Base-by-base conservation (phyloP, 2,329 filamentous ascomycete species). In the Colletotrichum spinosum region DNA sequence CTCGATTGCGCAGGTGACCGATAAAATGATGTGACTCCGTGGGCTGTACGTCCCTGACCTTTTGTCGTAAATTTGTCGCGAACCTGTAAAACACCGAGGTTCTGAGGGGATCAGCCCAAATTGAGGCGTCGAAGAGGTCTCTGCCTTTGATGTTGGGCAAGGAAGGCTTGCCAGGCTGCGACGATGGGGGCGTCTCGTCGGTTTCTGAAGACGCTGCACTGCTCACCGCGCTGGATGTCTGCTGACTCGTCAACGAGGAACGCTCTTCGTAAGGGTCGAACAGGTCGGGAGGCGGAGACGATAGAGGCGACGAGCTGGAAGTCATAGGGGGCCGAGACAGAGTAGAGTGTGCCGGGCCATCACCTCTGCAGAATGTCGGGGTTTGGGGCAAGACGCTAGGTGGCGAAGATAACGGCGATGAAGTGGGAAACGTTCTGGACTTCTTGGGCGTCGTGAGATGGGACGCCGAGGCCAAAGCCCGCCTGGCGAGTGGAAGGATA, bases 21-120 rank as follows among this genome's bases (percentile, higher is more conserved):
- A 93, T 89, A 72, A 93, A 92, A 60, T 85, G 86, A 76, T 93
- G 90, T 1, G 88, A 90, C 15, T 81, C 80, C 1, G 89, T 92
- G 0, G 89, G 89, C 56, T 84, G 77, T 9, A 90, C 88, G n/a
- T 85, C 83, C 44, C 80, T 83, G 13, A 91, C 86, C 60, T 87
- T 90, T 68, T 90, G 84, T 35, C 90, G 83, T 6, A 92, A 77
- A 0, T 87, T 89, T 0, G 90, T 90, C 41, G 90, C 87, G 70
- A 93, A 93, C 10, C 86, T 90, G 72, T 92, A 92, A 68, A 92
- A 92, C 9, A 92, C 87, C 0, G 88, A 89, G 0, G 90, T 92
- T 50, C 88, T 86, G 13, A 88, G 75, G 0, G 89, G 87, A 70
- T 92, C 89, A 0, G 87, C 81, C 87, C 90, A 93, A 60, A 92